Evolutionary conservation across 1,284 basidiomycete genomes (phyloP), one percentile per base, ranked within the genome.

Genomic region (Ceratobasidium papillatum): DNA sequence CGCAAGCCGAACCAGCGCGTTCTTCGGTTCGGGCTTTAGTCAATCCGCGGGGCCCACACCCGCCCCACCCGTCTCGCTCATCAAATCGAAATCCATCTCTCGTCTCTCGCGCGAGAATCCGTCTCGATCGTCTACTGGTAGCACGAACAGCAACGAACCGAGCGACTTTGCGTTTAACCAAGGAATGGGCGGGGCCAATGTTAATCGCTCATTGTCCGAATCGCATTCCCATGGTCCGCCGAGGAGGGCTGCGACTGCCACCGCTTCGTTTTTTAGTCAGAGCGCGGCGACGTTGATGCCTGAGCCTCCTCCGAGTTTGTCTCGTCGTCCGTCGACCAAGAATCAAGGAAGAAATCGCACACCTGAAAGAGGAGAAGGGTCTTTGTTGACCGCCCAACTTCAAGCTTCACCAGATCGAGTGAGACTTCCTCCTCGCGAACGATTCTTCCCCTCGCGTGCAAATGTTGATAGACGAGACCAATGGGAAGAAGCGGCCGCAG

Each of bases 121-220:
- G 7, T 65, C 63, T 19, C 14, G 41, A 2, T 65, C 63, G n/a
- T 34, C 63, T 3, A 34, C 63, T 3, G 22, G 3, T 7, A 51
- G 45, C 30, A 32, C 17, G 19, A 22, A 22, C 12, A 30, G 56
- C 32, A 43, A 38, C 19, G 65, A 27, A 25, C 19, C 49, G 30
- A 68, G 65, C 65, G 22, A 11, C 19, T 68, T 68, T 68, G 65
- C 65, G 65, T 68, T 68, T 34, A 68, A 68, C 65, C 19, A 34
- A 19, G 65, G 65, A 3, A 17, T 41, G 34, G 65, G 65, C 32
- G 65, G 65, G 19, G 65, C 65, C 49, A 68, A 56, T 34, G 65
- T 68, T n/a, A 68, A 54, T 30, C 65, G 65, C 49, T 68, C 65
- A 32, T 34, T 51, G 27, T 68, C 65, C 5, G 65, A 68, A 14